phyloP scores from a whole-genome alignment of 257 asterid species.

The Solanum lycopersicoides region DNA sequence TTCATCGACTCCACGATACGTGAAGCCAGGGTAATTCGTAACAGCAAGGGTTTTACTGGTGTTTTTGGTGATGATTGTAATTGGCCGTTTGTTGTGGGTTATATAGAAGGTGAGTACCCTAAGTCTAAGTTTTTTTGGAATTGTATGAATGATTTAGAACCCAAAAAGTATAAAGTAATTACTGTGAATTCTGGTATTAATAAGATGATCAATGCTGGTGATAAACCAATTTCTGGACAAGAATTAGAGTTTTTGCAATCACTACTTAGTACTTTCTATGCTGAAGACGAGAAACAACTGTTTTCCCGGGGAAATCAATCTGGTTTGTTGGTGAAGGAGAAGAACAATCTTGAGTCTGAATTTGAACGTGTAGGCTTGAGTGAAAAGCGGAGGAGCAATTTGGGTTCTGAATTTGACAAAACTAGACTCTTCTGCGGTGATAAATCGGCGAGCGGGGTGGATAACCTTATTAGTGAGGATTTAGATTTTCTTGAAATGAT shows the following conservation, averaged over 20 bases:
- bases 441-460: background rate
- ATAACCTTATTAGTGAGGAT: background rate
- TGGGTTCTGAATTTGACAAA: background rate
- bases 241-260: background rate
- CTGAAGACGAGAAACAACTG: background rate
- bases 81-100: background rate
- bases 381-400: background rate
- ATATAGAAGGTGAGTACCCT: background rate
- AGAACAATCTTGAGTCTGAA: background rate
- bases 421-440: background rate
- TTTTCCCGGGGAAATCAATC: background rate
- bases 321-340: background rate
- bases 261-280: background rate
- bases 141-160: background rate
- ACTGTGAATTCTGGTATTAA: background rate
- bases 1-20: background rate
- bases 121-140: background rate
- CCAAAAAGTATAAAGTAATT: background rate
- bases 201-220: background rate
- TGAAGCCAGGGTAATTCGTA: background rate
- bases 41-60: background rate
- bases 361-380: background rate
- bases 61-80: background rate
- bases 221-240: background rate
- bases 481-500: background rate